These are phyloP conservation scores for Clarireedia sp. DNA, from an alignment of 2,329 filamentous ascomycete species.

Conservation along the genomic window DNA sequence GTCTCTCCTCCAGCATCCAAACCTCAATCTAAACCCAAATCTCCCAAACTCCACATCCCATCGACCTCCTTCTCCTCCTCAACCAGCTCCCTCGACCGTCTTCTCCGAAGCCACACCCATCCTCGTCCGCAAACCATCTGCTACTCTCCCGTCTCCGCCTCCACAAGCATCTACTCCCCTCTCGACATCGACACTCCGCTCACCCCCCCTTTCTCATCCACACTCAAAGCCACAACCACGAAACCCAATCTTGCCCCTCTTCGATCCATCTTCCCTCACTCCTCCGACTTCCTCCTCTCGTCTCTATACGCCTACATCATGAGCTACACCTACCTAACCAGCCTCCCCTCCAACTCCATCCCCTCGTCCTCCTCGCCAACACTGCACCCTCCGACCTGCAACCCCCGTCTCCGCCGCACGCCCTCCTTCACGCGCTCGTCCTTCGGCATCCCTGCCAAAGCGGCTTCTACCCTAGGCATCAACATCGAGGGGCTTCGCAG, in stretches of 20 bases:
- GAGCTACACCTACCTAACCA: conserved; percentile 17
- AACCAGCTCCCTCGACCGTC: neutral
- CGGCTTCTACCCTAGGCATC: conserved; percentile 13
- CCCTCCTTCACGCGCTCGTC: conserved; percentile 4
- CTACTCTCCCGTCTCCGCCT: neutral
- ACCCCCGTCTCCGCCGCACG: neutral
- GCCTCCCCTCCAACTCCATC: neutral
- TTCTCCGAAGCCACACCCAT: neutral
- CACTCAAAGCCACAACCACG: neutral
- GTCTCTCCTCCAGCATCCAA: neutral
- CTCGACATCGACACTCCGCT: neutral
- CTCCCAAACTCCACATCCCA: neutral
- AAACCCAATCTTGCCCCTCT: conserved; percentile 18
- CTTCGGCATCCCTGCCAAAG: conserved; percentile 12
- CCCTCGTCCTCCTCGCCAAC: neutral
- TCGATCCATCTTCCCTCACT: conserved; percentile 22
- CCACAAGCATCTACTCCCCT: neutral
- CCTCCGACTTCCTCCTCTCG: conserved; percentile 14
- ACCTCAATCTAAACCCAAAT: neutral
- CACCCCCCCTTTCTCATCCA: neutral
- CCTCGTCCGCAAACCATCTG: conserved; percentile 3
- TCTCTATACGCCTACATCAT: conserved; percentile 26
- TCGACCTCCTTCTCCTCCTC: neutral
- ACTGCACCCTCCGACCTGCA: too few species aligned
- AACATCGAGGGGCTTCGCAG: neutral